Base-by-base conservation (phyloP, 768 basidiomycete species). In the Calocybe cyanea region DNA sequence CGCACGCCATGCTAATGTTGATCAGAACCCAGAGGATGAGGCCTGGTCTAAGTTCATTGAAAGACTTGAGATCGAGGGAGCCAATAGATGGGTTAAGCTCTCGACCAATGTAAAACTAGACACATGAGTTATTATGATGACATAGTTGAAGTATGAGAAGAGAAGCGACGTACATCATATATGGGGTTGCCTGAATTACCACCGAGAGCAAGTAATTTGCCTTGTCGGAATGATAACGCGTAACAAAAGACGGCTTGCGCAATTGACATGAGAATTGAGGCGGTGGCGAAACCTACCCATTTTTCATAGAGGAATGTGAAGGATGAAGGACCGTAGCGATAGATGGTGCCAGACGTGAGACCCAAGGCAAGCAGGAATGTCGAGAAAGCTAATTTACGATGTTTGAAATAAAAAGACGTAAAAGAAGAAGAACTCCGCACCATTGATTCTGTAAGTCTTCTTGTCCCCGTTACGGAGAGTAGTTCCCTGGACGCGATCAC, bases 401-500 rank as follows among this genome's bases (percentile, higher is more conserved):
- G 25, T 5, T 28, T 28, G 25, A 11, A 6, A 28, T 28, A 11
- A 5, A 11, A 28, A 6, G 5, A 28, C 11, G 8, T 35, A 20
- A 23, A 45, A 28, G 43, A 38, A 18, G 14, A 9, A 38, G 41
- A 10, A 18, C 38, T 15, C 41, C 34, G 38, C 59, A 93, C 94
- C 94, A 69, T 99, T 98, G 49, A 96, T 92, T 70, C 90, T 97
- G 75, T 99, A 99, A 49, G 75, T 66, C 61, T 87, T 84, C 58
- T 75, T 83, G 43, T 70, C 72, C 0, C 94, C 94, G 33, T 81
- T 83, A 37, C 96, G 76, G 55, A 95, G 63, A 7, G 71, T 69
- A 19, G 70, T 77, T 18, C 92, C 92, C 38, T 85, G 71, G 4
- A 92, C 71, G 69, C 72, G 72, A 48, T 89, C 84, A 3, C 81